Percentiles rank a stretch among this genome's conserved stretches.
phyloP scores from a whole-genome alignment of 1,139 yeast species.

The Casaregolazyma lundiana region DNA sequence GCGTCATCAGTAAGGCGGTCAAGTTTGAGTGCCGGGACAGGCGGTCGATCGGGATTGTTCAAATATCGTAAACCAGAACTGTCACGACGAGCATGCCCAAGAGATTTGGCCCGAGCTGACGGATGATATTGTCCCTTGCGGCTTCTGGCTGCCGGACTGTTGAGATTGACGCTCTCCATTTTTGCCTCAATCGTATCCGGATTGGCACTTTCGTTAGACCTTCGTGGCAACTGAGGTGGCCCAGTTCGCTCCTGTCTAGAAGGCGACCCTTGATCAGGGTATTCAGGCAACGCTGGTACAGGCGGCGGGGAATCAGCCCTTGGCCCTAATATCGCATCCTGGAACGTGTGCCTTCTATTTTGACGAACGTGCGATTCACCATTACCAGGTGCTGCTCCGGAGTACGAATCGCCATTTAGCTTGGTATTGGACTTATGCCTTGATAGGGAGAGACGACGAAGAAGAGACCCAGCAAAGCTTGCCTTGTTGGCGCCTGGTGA shows the following conservation, averaged over 20 bases:
- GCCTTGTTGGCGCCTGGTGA: constrained; percentile 4
- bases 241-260: neutral
- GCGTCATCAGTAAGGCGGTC: constrained; percentile 46
- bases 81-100: constrained; percentile 61
- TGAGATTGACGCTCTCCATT: constrained; percentile 7
- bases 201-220: constrained; percentile 2
- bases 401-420: neutral
- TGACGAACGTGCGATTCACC: neutral
- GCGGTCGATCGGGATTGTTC: constrained; percentile 6
- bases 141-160: constrained; percentile 9
- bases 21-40: neutral
- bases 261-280: constrained; percentile 2
- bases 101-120: constrained; percentile 83
- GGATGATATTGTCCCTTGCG: constrained; percentile 53
- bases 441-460: constrained; percentile 7
- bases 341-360: neutral
- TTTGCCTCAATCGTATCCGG: constrained; percentile 11
- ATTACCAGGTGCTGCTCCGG: constrained; percentile 1
- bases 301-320: constrained; percentile 6
- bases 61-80: constrained; percentile 8
- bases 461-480: constrained; percentile 10
- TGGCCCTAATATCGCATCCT: constrained; percentile 2
- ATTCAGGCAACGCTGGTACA: constrained; percentile 10
- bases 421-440: constrained; percentile 4
- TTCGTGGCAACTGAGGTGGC: constrained; percentile 9